Conservation (phyloP, 306 rosid genomes). For the Acmispon strigosus region DNA sequence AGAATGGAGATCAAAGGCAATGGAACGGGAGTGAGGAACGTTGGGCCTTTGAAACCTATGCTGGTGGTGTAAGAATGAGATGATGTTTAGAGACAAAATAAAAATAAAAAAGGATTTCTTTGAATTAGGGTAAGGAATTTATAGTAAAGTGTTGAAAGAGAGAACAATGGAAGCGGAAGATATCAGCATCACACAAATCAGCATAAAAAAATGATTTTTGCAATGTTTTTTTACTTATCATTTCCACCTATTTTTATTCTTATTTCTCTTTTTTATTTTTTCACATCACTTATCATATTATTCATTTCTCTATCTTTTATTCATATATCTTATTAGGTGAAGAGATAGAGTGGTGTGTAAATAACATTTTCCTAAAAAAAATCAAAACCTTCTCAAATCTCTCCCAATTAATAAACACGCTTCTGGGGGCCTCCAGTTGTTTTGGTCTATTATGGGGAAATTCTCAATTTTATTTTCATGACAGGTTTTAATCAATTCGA, state of each 20-base stretch:
- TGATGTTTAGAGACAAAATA: neutral
- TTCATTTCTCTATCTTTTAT: too few species aligned
- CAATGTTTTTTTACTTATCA: too few species aligned
- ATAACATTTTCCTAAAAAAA: too few species aligned
- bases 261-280: too few species aligned
- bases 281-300: too few species aligned
- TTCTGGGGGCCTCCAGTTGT: neutral
- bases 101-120: neutral
- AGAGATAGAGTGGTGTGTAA: too few species aligned
- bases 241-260: too few species aligned
- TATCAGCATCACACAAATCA: neutral
- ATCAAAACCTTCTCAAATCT: neutral
- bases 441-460: too few species aligned
- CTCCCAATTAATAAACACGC: neutral
- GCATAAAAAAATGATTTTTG: too few species aligned
- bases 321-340: too few species aligned
- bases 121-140: neutral
- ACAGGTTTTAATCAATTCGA: too few species aligned
- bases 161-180: neutral
- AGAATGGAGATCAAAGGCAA: conserved; percentile 43
- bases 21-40: conserved; percentile 43
- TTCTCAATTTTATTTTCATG: too few species aligned
- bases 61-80: neutral
- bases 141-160: neutral
- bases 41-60: conserved; percentile 46